phyloP scores from a whole-genome alignment of 2,329 filamentous ascomycete genomes.

The Pezicula carpinea region DNA sequence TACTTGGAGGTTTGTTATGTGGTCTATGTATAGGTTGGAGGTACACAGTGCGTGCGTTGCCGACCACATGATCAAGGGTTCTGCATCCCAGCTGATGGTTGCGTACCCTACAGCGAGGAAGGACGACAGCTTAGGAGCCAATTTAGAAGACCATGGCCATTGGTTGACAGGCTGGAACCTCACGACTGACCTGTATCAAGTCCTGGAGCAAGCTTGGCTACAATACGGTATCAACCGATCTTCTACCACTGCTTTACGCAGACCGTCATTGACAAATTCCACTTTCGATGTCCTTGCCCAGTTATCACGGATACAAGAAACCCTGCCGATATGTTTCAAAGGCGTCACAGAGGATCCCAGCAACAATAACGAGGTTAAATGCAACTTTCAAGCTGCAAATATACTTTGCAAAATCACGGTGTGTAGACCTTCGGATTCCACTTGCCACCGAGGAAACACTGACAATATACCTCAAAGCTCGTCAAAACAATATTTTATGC shows the following conservation, averaged over 20 bases:
- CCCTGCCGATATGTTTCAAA: not conserved
- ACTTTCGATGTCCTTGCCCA: not conserved
- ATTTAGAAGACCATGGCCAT: not conserved
- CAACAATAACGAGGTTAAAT: not conserved
- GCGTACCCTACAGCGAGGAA: not conserved
- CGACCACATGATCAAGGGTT: not conserved
- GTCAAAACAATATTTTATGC: no score
- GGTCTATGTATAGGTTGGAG: not conserved
- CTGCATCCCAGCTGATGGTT: not conserved
- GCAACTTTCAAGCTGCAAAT: not conserved
- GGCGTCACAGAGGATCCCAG: not conserved
- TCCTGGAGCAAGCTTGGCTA: not conserved
- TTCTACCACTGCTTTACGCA: not conserved
- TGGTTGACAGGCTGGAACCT: constrained; percentile 2
- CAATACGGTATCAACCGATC: not conserved
- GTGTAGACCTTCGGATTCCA: no score
- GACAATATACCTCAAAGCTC: no score
- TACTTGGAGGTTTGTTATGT: not conserved
- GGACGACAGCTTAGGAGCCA: not conserved
- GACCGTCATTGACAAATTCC: not conserved
- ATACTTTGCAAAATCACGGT: not conserved
- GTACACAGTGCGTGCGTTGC: not conserved
- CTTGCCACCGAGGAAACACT: no score
- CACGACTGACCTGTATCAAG: not conserved
- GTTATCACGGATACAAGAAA: not conserved